These are phyloP conservation scores for Mycena venus DNA, from an alignment of 768 basidiomycete species.

Conservation along the genomic window DNA sequence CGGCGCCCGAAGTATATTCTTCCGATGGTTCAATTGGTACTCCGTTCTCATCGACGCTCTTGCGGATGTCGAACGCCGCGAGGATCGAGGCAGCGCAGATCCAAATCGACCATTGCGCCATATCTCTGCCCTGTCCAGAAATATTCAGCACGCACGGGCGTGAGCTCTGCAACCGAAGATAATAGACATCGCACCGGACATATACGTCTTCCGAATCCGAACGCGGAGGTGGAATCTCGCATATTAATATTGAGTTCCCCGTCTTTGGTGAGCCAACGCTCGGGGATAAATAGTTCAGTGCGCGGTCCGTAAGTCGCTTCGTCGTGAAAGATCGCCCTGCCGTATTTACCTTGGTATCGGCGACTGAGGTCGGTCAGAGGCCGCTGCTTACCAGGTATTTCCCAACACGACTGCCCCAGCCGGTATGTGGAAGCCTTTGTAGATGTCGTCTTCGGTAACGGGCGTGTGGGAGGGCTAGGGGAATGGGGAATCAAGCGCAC, in stretches of 20 bases:
- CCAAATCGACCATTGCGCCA: not conserved
- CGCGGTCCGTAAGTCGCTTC: not conserved
- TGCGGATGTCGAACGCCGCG: not conserved
- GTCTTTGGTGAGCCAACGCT: not conserved
- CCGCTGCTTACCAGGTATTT: not conserved
- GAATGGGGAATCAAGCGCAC: no score
- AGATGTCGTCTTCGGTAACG: conserved; percentile 1
- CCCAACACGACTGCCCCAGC: not conserved
- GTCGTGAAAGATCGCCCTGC: conserved; percentile 11
- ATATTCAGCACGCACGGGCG: no score
- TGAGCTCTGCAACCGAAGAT: not conserved
- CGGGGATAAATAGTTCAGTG: not conserved
- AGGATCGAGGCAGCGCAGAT: not conserved
- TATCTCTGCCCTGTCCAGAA: not conserved
- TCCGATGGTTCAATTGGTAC: not conserved
- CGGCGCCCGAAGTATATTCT: not conserved
- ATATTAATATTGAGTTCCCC: not conserved
- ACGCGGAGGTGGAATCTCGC: not conserved
- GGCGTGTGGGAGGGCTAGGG: not conserved
- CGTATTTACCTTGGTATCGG: no score
- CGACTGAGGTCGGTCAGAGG: no score
- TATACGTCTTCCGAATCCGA: not conserved
- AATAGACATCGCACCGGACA: not conserved
- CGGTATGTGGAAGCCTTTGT: conserved; percentile 6
- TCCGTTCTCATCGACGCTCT: conserved; percentile 15